Conservation (phyloP, 2,329 filamentous ascomycete genomes). For the Claviceps sp. region DNA sequence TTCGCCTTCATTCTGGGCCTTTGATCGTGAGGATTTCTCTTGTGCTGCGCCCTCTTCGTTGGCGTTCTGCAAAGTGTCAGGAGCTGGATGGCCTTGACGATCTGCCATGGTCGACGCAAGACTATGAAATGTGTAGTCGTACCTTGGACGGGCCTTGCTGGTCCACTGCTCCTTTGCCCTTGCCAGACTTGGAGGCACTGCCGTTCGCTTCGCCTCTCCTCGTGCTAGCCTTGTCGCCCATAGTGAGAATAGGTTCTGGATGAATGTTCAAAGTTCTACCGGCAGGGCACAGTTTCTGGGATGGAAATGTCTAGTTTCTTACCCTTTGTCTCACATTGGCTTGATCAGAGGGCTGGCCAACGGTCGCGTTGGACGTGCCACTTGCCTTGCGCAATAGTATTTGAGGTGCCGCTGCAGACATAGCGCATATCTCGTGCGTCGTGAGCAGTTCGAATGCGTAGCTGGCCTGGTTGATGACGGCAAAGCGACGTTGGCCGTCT, state of each 20-base stretch:
- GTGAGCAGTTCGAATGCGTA: neutral
- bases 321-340: constrained; percentile 14
- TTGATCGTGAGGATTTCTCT: constrained; percentile 16
- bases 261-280: no score
- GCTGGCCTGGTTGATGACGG: neutral
- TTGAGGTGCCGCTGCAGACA: constrained; percentile 23
- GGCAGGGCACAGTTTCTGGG: neutral
- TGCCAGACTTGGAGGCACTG: constrained; percentile 11
- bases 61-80: constrained; percentile 5
- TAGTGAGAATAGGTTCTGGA: neutral
- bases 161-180: constrained; percentile 13
- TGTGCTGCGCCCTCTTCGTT: constrained; percentile 15
- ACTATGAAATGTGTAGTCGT: constrained; percentile 1
- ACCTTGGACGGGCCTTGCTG: constrained; percentile 18
- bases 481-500: neutral
- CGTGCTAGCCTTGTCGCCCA: constrained; percentile 9
- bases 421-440: constrained; percentile 16
- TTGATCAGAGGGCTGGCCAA: constrained; percentile 10
- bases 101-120: neutral
- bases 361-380: constrained; percentile 14
- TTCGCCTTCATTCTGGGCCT: constrained; percentile 39
- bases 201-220: constrained; percentile 11
- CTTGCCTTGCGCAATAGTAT: constrained; percentile 23
- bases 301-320: neutral
- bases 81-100: neutral